These are phyloP conservation scores for Colletotrichum eleusines DNA, from an alignment of 2,329 filamentous ascomycete genomes.

Conservation along the genomic window DNA sequence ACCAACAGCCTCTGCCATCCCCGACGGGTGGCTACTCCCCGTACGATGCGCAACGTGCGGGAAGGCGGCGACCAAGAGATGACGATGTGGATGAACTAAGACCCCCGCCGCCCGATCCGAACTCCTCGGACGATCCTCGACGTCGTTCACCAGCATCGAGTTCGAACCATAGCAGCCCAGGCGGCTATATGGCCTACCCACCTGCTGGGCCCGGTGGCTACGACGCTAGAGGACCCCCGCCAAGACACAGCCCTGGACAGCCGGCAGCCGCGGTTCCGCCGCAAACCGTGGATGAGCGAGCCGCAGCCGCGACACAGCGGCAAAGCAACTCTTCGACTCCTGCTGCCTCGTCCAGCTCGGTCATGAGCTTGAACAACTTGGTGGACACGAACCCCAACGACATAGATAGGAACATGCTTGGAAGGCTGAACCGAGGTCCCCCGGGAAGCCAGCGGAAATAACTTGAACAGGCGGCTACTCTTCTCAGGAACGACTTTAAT, in stretches of 20 bases:
- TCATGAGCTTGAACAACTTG: conserved; percentile 66
- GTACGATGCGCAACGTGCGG: conserved; percentile 53
- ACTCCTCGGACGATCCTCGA: conserved; percentile 61
- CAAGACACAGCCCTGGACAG: conserved; percentile 54
- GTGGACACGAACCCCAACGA: conserved; percentile 60
- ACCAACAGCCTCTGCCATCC: conserved; percentile 57
- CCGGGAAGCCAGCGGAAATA: conserved; percentile 35
- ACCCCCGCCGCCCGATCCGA: conserved; percentile 58
- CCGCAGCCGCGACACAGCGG: conserved; percentile 54
- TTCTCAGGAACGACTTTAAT: background rate
- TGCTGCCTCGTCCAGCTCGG: conserved; percentile 49
- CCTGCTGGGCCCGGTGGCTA: conserved; percentile 22
- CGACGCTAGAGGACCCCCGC: conserved; percentile 43
- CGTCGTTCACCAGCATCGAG: conserved; percentile 65
- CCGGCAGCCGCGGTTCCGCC: conserved; percentile 52
- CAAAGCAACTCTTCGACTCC: conserved; percentile 52
- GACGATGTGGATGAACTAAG: conserved; percentile 59
- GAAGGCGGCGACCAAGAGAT: conserved; percentile 53
- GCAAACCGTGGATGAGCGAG: conserved; percentile 50
- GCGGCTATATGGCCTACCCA: conserved; percentile 46
- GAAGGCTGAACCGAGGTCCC: conserved; percentile 58
- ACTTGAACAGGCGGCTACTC: conserved; percentile 6
- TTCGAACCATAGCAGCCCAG: conserved; percentile 61
- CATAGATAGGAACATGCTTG: conserved; percentile 68
- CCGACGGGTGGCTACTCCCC: conserved; percentile 59